Percentiles rank a stretch among this genome's conserved stretches.
phyloP scores from a whole-genome alignment of 2,329 filamentous ascomycete species.

The Xylariaceae sp. region DNA sequence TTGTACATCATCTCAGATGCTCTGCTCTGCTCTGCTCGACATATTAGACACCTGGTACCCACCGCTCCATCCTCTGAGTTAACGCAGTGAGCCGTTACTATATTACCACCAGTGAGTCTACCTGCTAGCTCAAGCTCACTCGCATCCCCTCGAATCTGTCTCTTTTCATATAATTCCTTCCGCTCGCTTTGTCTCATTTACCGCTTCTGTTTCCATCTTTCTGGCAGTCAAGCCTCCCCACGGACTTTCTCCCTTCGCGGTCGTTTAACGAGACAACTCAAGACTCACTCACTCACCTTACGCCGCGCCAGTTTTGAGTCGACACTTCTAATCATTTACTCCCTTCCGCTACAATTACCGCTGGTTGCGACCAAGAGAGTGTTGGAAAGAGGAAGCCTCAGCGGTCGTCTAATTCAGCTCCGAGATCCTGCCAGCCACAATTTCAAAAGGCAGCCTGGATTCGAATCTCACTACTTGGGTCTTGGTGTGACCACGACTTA shows the following conservation, averaged over 20 bases:
- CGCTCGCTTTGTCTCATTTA: slow-evolving; percentile 14
- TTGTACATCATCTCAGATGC: slow-evolving; percentile 1
- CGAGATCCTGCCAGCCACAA: not conserved
- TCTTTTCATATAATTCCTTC: slow-evolving; percentile 19
- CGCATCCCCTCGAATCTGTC: slow-evolving; percentile 9
- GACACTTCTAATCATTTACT: not conserved
- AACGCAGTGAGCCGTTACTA: slow-evolving; percentile 23
- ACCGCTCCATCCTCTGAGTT: slow-evolving; percentile 19
- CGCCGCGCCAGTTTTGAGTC: not conserved
- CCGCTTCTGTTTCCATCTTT: slow-evolving; percentile 10
- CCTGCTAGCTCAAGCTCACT: slow-evolving; percentile 9
- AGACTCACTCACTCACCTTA: not conserved
- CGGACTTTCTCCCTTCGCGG: slow-evolving; percentile 7
- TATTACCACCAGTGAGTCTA: slow-evolving; percentile 19
- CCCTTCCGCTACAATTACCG: not conserved
- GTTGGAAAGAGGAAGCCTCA: not conserved
- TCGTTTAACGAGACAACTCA: slow-evolving; percentile 12
- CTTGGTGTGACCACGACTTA: too few relatives aligned
- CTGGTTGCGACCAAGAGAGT: too few relatives aligned
- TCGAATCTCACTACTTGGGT: too few relatives aligned
- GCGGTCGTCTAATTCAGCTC: not conserved
- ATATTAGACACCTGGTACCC: slow-evolving; percentile 20
- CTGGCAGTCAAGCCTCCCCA: not conserved
- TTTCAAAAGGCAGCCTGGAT: slow-evolving; percentile 3
- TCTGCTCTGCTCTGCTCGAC: slow-evolving; percentile 7